Base-by-base conservation (phyloP, 1,284 basidiomycete species). In the Tilletia caries region DNA sequence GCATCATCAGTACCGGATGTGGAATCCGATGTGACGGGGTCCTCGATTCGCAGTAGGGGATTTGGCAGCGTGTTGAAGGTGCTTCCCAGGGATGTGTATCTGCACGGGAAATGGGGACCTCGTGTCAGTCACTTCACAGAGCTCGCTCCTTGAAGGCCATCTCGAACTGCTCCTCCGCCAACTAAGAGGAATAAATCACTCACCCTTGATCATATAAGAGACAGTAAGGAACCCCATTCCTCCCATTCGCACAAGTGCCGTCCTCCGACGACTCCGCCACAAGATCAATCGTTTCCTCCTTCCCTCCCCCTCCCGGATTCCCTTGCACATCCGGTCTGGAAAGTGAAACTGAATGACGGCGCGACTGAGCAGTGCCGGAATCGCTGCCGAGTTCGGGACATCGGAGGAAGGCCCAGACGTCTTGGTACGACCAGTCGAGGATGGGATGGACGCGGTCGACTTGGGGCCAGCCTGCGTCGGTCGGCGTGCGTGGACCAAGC, bases 361-460 rank as follows among this genome's bases (percentile, higher is more conserved):
- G 37, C 37, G 8, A 15, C 37, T 6, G 15, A 6, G 8, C 37
- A 41, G 8, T 15, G 37, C 37, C 37, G 37, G 2, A 41, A 41
- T 2, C 37, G 37, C 37, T 1, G 75, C 90, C 91, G 13, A 98
- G 88, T 1, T 89, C 82, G 10, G 95, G 86, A 70, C 86, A 86
- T 6, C 90, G 86, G 44, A 98, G 85, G 85, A 95, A 98, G 0
- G 86, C 85, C 96, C 96, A 98, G 1, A 98, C 89, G 72, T 96
- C 89, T 1, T 85, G 81, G 84, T 98, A 98, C 0, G 88, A 86
- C 95, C 95, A 98, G 81, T 97, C 91, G 65, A 98, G 91, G 76
- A 98, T 92, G 0, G 96, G 95, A 82, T 98, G 95, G 33, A 98
- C 89, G 25, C 95, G 89, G 80, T 95, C 90, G 71, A 95, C 92